Evolutionary conservation across 2,329 filamentous ascomycete genomes (phyloP).

Genomic region (Hymenoscyphus occultus): DNA sequence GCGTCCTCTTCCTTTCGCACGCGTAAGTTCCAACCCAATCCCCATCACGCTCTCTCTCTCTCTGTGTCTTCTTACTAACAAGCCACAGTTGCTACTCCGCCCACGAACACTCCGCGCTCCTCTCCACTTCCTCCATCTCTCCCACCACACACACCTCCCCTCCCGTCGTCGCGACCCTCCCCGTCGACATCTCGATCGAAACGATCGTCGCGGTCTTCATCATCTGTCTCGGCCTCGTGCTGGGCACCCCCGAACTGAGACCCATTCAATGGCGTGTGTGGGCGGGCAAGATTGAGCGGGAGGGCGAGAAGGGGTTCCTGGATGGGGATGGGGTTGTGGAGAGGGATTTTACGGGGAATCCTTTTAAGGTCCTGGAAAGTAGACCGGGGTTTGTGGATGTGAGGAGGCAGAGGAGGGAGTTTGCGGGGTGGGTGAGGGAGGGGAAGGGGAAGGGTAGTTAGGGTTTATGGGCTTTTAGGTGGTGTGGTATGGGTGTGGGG

Average conservation of each 20-base stretch:
- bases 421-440: conserved; percentile 67
- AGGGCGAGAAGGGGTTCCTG: conserved; percentile 61
- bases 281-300: conserved; percentile 79
- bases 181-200: conserved; percentile 84
- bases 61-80: background rate
- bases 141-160: conserved; percentile 45
- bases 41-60: background rate
- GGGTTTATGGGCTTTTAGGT: no score
- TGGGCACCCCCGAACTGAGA: conserved; percentile 72
- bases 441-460: conserved; percentile 27
- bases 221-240: conserved; percentile 80
- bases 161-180: conserved; percentile 52
- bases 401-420: conserved; percentile 74
- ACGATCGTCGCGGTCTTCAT: conserved; percentile 75
- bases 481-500: background rate
- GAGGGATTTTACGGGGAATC: conserved; percentile 70
- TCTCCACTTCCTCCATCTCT: conserved; percentile 51
- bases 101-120: conserved; percentile 81
- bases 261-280: conserved; percentile 82
- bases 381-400: conserved; percentile 86
- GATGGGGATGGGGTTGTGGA: conserved; percentile 62
- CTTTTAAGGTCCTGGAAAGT: conserved; percentile 75
- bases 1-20: conserved; percentile 77
- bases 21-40: conserved; percentile 59
- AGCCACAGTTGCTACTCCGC: conserved; percentile 83